Evolutionary conservation across 495 filamentous ascomycete genomes (phyloP).

Genomic region (Echria macrotheca): DNA sequence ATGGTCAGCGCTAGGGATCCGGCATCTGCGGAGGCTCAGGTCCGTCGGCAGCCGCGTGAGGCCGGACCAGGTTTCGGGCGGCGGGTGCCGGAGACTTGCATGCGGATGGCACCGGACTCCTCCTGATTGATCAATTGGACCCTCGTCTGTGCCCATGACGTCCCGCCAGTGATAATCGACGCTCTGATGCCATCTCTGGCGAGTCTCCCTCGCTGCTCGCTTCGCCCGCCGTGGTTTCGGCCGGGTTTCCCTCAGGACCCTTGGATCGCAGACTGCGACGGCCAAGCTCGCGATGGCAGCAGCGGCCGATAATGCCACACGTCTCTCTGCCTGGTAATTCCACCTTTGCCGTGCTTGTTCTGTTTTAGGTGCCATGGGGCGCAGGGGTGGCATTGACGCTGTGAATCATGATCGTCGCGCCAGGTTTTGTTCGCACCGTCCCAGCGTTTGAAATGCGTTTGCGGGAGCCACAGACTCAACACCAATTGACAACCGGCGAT

Average conservation of each 20-base stretch:
- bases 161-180: not conserved
- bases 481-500: not conserved
- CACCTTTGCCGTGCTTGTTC: too few species aligned
- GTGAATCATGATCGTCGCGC: slow-evolving; percentile 14
- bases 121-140: not conserved
- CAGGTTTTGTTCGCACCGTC: slow-evolving; percentile 1
- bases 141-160: not conserved
- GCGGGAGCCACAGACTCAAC: slow-evolving; percentile 2
- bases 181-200: too few species aligned
- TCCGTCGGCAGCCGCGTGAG: not conserved
- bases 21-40: slow-evolving; percentile 1
- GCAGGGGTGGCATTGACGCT: not conserved
- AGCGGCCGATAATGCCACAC: slow-evolving; percentile 5
- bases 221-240: slow-evolving; percentile 9
- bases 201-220: slow-evolving; percentile 11
- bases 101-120: too few species aligned
- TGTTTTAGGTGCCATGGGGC: not conserved
- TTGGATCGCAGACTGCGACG: slow-evolving; percentile 4
- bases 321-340: too few species aligned
- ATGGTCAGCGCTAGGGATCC: not conserved
- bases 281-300: too few species aligned
- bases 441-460: slow-evolving; percentile 12
- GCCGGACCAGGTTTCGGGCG: too few species aligned
- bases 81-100: not conserved
- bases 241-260: slow-evolving; percentile 10